These are phyloP conservation scores for Porcisia hertigi DNA, from an alignment of 208 protist species.

Conservation along the genomic window DNA sequence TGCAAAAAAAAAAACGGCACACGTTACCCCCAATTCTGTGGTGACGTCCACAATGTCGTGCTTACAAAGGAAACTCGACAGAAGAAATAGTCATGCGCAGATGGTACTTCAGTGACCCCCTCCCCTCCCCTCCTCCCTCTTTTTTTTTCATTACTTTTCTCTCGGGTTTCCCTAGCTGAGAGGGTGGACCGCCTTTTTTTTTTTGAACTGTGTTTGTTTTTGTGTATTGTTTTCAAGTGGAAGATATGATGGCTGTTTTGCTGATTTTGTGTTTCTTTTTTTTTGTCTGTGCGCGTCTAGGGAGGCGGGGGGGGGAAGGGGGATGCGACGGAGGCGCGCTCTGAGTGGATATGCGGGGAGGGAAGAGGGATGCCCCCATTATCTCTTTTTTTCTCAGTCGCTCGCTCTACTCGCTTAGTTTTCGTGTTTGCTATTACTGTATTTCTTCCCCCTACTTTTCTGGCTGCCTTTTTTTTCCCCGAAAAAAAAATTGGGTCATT, in stretches of 20 bases:
- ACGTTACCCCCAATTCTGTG: not conserved
- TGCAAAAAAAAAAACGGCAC: not conserved
- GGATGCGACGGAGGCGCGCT: too few relatives aligned
- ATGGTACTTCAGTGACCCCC: not conserved
- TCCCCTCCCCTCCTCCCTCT: too few relatives aligned
- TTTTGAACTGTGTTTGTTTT: conserved; percentile 3
- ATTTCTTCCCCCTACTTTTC: not conserved
- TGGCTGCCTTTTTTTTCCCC: not conserved
- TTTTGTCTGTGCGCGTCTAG: too few relatives aligned
- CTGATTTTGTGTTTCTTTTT: conserved; percentile 7
- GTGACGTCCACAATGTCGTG: not conserved
- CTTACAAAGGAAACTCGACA: not conserved
- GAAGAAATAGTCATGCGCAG: too few relatives aligned
- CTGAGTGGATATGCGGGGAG: not conserved
- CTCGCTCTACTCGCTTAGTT: not conserved
- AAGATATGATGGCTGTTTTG: not conserved
- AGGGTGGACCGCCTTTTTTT: not conserved
- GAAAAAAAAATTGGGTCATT: too few relatives aligned
- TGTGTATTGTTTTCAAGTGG: not conserved
- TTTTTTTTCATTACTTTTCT: not conserved
- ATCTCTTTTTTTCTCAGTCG: not conserved
- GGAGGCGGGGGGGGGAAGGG: too few relatives aligned
- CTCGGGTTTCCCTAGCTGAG: too few relatives aligned
- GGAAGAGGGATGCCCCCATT: not conserved
- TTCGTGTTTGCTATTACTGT: not conserved